Evolutionary conservation across 352 stramenopile species (phyloP).

Genomic region (Phytopythium litorale): DNA sequence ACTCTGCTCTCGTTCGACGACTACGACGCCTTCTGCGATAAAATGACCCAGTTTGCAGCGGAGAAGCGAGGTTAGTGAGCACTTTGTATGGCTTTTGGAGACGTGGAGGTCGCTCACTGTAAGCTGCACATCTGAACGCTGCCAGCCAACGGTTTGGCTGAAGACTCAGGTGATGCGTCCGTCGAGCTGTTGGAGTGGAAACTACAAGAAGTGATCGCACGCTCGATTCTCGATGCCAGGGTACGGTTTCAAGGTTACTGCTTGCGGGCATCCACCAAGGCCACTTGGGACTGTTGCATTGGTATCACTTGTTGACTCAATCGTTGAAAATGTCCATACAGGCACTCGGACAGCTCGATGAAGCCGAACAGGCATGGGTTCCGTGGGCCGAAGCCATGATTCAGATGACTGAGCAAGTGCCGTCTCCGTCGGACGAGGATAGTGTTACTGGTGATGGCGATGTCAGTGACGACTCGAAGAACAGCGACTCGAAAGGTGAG

Average conservation of each 20-base stretch:
- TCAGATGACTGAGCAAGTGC: conserved; percentile 31
- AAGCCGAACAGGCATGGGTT: conserved; percentile 45
- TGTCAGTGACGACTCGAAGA: neutral
- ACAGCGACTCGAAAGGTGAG: conserved; percentile 9
- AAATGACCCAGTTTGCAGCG: conserved; percentile 50
- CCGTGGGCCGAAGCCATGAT: conserved; percentile 65
- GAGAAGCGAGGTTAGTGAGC: conserved; percentile 24
- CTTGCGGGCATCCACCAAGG: neutral
- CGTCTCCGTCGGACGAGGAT: conserved; percentile 2
- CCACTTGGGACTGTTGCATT: neutral
- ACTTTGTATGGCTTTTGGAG: neutral
- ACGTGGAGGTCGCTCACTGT: neutral
- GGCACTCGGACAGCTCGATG: conserved; percentile 44
- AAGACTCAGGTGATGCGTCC: neutral
- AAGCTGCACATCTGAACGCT: neutral
- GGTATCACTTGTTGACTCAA: neutral
- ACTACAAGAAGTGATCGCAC: conserved; percentile 61
- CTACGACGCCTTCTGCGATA: conserved; percentile 51
- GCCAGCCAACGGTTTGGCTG: conserved; percentile 15
- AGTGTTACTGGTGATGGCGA: neutral
- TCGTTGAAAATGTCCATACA: conserved; percentile 8
- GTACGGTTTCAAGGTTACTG: conserved; percentile 12
- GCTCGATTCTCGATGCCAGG: conserved; percentile 60
- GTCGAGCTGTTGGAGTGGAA: conserved; percentile 51
- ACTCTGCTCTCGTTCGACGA: conserved; percentile 71